Evolutionary conservation across 2,329 filamentous ascomycete genomes (phyloP), one percentile per base, ranked within the genome.

Genomic region (Podosphaera leucotricha): DNA sequence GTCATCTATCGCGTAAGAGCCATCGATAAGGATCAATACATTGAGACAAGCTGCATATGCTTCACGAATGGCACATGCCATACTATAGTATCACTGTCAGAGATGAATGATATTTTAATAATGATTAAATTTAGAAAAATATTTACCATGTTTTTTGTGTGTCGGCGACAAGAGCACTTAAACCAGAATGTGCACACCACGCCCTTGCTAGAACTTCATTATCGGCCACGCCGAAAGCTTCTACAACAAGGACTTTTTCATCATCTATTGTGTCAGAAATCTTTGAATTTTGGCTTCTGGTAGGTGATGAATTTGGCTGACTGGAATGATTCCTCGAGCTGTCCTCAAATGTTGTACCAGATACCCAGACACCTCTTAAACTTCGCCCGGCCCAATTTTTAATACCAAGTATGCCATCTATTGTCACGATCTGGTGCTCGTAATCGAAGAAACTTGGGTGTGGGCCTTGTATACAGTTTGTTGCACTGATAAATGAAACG

Each of bases 361-460:
- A 33, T 11, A 6, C 11, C 8, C 28, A 33, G 6, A 33, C 8
- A 7, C 28, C 8, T 4, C 13, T 38, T 19, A 38, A 38, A 16
- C 15, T 38, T 38, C 18, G 4, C 15, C 39, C 21, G 8, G 21
- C 74, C 79, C 79, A 83, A 55, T 81, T 71, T 28, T 68, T 62
- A 40, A 83, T 68, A 33, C 68, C 65, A 16, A 81, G 68, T 3
- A 84, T 64, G 49, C 77, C 68, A 53, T 82, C 76, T 1, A 71
- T 75, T 44, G 67, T 65, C 35, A 78, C 67, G 1, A 64, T 59
- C 42, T 65, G 65, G 55, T 74, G 75, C 3, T 65, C 61, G 55
- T 82, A 84, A 56, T 82, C 78, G 56, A 76, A 78, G 59, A 80
- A 84, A 5, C 84, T 65, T 6, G 77, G 74, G 57, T 80, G 75